Base-by-base conservation (phyloP, 371 early-diverging fungal species). In the Synchytrium microbalum region DNA sequence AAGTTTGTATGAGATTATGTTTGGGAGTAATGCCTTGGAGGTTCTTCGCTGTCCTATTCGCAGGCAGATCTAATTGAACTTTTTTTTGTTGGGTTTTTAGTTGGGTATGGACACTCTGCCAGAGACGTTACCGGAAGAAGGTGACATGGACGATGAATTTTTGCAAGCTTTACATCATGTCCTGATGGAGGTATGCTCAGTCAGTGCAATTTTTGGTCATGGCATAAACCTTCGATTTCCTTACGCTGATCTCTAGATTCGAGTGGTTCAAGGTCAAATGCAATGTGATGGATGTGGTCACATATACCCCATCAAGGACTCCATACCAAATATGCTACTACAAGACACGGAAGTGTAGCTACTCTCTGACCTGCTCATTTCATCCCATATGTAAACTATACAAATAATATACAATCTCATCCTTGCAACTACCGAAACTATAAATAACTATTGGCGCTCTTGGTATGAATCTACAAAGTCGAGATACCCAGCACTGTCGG, bases 281-380 rank as follows among this genome's bases (percentile, higher is more conserved):
- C 75, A 91, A 19, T 97, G 98, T 70, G 81, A 83, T 28, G 88
- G 86, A 64, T 97, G 98, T 72, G 76, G 77, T 25, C 98, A 94
- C 71, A 85, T 90, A 32, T 97, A 91, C 74, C 86, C 84, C 59
- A 91, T 97, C 71, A 88, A 82, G 60, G 90, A 95, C 69, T 93
- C 94, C 32, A 91, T 97, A 62, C 93, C 98, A 61, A 97, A 97
- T 78, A 96, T 97, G 96, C 81, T 97, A 16, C 79, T 97, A 33
- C 90, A 88, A 51, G 98, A 96, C 67, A 88, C 87, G 61, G 98
- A 97, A 78, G 89, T 95, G 46, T 38, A 38, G 46, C 46, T 5
- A n/a, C n/a, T n/a, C n/a, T n/a, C n/a, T n/a, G n/a, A n/a, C n/a
- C n/a, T n/a, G n/a, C n/a, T n/a, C n/a, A n/a, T n/a, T n/a, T n/a